Evolutionary conservation across 345 rosid genomes (phyloP).

Genomic region (Hibiscus trionum): DNA sequence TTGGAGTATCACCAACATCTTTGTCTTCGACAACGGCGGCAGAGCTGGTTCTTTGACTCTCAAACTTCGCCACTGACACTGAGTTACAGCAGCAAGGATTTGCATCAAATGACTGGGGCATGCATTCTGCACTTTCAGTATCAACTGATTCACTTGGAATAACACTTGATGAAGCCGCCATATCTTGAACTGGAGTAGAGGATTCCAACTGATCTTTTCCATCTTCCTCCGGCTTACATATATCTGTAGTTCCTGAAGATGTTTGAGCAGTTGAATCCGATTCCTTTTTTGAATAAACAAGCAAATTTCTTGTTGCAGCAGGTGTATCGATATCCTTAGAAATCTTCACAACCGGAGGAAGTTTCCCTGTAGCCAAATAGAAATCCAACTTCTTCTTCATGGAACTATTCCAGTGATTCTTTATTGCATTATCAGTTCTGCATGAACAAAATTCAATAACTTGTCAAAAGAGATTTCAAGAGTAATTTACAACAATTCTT

Average conservation of each 20-base stretch:
- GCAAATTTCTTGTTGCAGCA: conserved; percentile 2
- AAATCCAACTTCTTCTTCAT: conserved; percentile 84
- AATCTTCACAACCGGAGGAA: conserved; percentile 51
- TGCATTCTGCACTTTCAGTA: conserved; percentile 46
- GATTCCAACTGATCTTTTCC: conserved; percentile 1
- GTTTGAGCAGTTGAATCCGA: background rate
- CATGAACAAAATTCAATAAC: conserved; percentile 14
- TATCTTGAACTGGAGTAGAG: conserved; percentile 11
- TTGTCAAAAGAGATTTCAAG: background rate
- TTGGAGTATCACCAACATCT: conserved; percentile 33
- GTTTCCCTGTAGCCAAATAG: conserved; percentile 60
- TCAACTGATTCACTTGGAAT: conserved; percentile 37
- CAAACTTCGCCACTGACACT: conserved; percentile 31
- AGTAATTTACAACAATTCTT: background rate
- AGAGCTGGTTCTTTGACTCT: conserved; percentile 18
- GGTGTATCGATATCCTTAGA: conserved; percentile 25
- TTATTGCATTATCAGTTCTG: conserved; percentile 95
- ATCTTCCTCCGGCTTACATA: conserved; percentile 1
- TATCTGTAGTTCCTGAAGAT: background rate
- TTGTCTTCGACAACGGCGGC: conserved; percentile 21
- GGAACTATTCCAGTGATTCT: conserved; percentile 98
- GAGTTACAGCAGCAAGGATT: conserved; percentile 28
- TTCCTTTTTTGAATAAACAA: background rate
- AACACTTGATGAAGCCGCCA: conserved; percentile 36
- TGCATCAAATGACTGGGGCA: conserved; percentile 20